These are phyloP conservation scores for Epichloe uncinata DNA, from an alignment of 2,329 filamentous ascomycete genomes.

Conservation along the genomic window DNA sequence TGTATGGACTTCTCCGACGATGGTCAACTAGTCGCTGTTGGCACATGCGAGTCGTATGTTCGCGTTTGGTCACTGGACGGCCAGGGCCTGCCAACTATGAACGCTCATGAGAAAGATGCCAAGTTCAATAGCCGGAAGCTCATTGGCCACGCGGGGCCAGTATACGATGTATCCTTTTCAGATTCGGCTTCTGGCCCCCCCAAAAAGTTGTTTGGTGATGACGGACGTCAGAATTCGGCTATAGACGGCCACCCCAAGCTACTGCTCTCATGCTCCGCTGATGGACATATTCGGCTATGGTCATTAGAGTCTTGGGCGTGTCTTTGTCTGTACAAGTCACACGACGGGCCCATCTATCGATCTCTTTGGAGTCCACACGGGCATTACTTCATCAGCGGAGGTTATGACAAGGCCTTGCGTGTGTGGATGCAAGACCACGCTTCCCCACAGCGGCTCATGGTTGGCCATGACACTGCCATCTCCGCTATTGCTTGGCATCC, in stretches of 20 bases:
- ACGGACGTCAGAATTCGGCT: slow-evolving; percentile 26
- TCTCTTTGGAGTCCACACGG: slow-evolving; percentile 84
- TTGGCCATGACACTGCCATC: slow-evolving; percentile 88
- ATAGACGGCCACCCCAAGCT: slow-evolving; percentile 52
- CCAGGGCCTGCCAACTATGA: slow-evolving; percentile 58
- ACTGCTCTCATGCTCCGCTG: slow-evolving; percentile 75
- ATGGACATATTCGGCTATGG: slow-evolving; percentile 85
- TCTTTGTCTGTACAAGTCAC: slow-evolving; percentile 85
- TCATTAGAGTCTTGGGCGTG: slow-evolving; percentile 86
- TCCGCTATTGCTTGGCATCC: slow-evolving; percentile 89
- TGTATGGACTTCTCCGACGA: slow-evolving; percentile 94
- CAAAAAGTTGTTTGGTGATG: slow-evolving; percentile 35
- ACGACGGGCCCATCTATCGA: slow-evolving; percentile 80
- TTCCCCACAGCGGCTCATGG: slow-evolving; percentile 73
- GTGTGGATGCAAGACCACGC: slow-evolving; percentile 91
- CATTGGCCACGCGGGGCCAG: slow-evolving; percentile 79
- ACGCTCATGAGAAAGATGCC: slow-evolving; percentile 42
- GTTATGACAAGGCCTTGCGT: slow-evolving; percentile 80
- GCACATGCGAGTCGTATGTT: slow-evolving; percentile 89
- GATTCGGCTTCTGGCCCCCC: slow-evolving; percentile 46
- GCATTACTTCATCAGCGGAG: slow-evolving; percentile 83
- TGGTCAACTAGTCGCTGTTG: slow-evolving; percentile 71
- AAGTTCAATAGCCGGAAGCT: slow-evolving; percentile 55
- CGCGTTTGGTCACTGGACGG: slow-evolving; percentile 88
- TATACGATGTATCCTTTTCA: slow-evolving; percentile 84